These are phyloP conservation scores for Cotoneaster glaucophyllus DNA, from an alignment of 306 rosid genomes.

Conservation along the genomic window DNA sequence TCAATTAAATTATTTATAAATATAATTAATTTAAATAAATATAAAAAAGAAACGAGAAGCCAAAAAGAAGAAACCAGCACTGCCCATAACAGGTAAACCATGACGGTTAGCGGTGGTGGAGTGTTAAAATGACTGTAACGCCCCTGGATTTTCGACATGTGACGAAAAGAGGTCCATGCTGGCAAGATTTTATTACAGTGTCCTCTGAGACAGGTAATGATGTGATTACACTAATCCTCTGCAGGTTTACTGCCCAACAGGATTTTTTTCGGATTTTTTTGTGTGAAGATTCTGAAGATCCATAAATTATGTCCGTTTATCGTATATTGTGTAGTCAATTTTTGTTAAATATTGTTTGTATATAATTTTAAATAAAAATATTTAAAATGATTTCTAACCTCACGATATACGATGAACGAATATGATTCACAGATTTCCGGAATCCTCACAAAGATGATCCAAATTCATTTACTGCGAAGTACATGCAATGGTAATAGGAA, in stretches of 20 bases:
- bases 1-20: no score
- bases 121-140: constrained; percentile 15
- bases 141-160: constrained; percentile 22
- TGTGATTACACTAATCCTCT: constrained; percentile 24
- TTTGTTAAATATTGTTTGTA: no score
- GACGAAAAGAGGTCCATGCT: constrained; percentile 4
- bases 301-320: no score
- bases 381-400: rapidly evolving
- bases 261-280: no score
- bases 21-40: no score
- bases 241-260: not conserved
- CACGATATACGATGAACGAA: no score
- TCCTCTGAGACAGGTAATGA: constrained; percentile 7
- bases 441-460: no score
- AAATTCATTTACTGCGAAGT: not conserved
- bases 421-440: no score
- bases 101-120: not conserved
- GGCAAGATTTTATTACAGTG: constrained; percentile 11
- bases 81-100: not conserved
- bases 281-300: rapidly evolving
- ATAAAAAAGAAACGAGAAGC: not conserved
- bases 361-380: no score
- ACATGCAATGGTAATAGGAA: not conserved
- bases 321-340: rapidly evolving
- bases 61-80: not conserved